Evolutionary conservation across 2,329 filamentous ascomycete species (phyloP), one percentile per base, ranked within the genome.

Genomic region (Monilinia fructigena): DNA sequence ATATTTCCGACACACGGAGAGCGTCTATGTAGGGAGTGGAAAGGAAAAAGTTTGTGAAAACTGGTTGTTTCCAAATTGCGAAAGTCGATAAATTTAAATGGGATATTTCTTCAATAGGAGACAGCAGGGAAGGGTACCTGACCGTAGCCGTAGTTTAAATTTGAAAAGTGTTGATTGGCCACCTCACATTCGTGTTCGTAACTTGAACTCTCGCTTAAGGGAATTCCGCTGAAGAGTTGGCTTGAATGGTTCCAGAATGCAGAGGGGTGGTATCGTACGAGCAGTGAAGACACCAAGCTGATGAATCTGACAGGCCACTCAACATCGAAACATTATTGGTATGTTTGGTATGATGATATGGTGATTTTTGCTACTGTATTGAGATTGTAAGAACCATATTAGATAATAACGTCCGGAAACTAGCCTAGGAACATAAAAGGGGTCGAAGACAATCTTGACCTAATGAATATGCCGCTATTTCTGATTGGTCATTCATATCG

Each of bases 71-170:
- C n/a, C 18, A 10, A n/a, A 40, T 11, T 47, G 61, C 61, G 61
- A 38, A 58, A 16, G 42, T 64, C 61, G 52, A 64, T n/a, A 61
- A 50, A 58, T 48, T 64, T 64, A 64, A 58, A 64, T 64, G 40
- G 38, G 26, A 64, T 63, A 63, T 64, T 47, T 64, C 52, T 64
- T 64, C 52, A 58, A 64, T 50, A 56, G 61, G 61, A 56, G 61
- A 38, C 40, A 35, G 56, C 28, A 59, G 20, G 45, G 45, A 59
- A 42, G 59, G 59, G 47, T 62, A 40, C 10, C 31, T 53, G n/a
- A 26, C 28, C 7, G 28, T 28, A 28, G 28, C n/a, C n/a, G 23
- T 42, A 63, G 23, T 42, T 54, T n/a, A 16, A 20, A 65, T 59
- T 59, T 65, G 12, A 59, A 42, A n/a, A 14, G 18, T n/a, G 18